Evolutionary conservation across 768 basidiomycete genomes (phyloP).

Genomic region (Phanerochaete sordida): DNA sequence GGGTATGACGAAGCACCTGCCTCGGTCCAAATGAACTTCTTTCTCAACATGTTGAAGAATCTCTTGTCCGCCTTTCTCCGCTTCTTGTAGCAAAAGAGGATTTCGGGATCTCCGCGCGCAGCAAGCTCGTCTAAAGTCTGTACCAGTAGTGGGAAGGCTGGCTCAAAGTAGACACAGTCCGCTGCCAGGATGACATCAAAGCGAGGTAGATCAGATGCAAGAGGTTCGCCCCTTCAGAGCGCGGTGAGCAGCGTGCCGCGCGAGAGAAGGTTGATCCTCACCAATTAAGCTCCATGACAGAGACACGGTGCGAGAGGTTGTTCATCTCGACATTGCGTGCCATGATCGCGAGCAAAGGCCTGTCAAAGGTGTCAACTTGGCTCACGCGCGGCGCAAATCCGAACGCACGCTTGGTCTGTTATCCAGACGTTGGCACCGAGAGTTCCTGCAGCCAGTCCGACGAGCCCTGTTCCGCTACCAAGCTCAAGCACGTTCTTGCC

Average conservation of each 20-base stretch:
- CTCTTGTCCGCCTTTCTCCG: slow-evolving; percentile 89
- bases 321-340: slow-evolving; percentile 68
- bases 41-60: slow-evolving; percentile 79
- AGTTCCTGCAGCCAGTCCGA: slow-evolving; percentile 78
- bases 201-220: slow-evolving; percentile 37
- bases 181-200: slow-evolving; percentile 82
- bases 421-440: slow-evolving; percentile 68
- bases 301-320: slow-evolving; percentile 45
- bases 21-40: slow-evolving; percentile 70
- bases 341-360: slow-evolving; percentile 80
- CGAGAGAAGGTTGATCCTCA: slow-evolving; percentile 24
- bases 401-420: slow-evolving; percentile 87
- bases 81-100: slow-evolving; percentile 93
- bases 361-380: slow-evolving; percentile 28
- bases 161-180: slow-evolving; percentile 96
- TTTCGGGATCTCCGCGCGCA: slow-evolving; percentile 45
- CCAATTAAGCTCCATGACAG: slow-evolving; percentile 81
- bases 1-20: slow-evolving; percentile 28
- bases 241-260: slow-evolving; percentile 2
- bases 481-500: slow-evolving; percentile 72
- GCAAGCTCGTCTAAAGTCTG: slow-evolving; percentile 68
- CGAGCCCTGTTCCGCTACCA: slow-evolving; percentile 89
- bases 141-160: slow-evolving; percentile 85
- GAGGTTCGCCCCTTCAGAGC: slow-evolving; percentile 56
- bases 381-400: slow-evolving; percentile 1